Conservation (phyloP, 2,329 filamentous ascomycete genomes). For the Fusarium oligoseptatum region DNA sequence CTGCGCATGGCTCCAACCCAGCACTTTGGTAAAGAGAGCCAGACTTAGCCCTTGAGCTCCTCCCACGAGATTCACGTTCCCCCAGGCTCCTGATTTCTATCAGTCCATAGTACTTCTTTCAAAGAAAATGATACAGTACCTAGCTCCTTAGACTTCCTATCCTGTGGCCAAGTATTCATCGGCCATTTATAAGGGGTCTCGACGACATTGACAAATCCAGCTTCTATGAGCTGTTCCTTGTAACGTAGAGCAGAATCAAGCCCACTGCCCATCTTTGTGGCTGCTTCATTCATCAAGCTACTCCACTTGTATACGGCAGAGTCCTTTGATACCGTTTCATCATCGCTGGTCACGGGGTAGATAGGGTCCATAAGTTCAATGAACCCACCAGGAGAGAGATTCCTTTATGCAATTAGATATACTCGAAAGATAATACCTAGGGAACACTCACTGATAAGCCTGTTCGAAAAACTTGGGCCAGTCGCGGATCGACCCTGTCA, state of each 20-base stretch:
- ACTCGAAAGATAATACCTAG: no score
- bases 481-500: slow-evolving; percentile 20
- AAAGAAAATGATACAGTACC: background rate
- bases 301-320: slow-evolving; percentile 31
- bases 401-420: background rate
- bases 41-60: slow-evolving; percentile 13
- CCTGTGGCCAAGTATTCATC: slow-evolving; percentile 27
- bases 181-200: slow-evolving; percentile 31
- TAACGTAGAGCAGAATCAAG: slow-evolving; percentile 17
- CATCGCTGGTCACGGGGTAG: slow-evolving; percentile 21
- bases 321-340: slow-evolving; percentile 19
- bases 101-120: background rate
- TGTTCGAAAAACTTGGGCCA: slow-evolving; percentile 19
- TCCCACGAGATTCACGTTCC: slow-evolving; percentile 20
- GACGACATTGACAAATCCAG: slow-evolving; percentile 22
- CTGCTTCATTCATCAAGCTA: slow-evolving; percentile 20
- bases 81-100: slow-evolving; percentile 11
- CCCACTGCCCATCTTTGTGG: slow-evolving; percentile 8
- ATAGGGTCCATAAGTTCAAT: slow-evolving; percentile 32
- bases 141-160: slow-evolving; percentile 19
- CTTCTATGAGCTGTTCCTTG: slow-evolving; percentile 24
- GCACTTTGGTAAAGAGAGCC: slow-evolving; percentile 15
- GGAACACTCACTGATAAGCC: slow-evolving; percentile 7
- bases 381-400: slow-evolving; percentile 29
- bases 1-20: slow-evolving; percentile 13